Evolutionary conservation across 352 stramenopile genomes (phyloP), one percentile per base, ranked within the genome.

Genomic region (Phytopythium ostracodes): DNA sequence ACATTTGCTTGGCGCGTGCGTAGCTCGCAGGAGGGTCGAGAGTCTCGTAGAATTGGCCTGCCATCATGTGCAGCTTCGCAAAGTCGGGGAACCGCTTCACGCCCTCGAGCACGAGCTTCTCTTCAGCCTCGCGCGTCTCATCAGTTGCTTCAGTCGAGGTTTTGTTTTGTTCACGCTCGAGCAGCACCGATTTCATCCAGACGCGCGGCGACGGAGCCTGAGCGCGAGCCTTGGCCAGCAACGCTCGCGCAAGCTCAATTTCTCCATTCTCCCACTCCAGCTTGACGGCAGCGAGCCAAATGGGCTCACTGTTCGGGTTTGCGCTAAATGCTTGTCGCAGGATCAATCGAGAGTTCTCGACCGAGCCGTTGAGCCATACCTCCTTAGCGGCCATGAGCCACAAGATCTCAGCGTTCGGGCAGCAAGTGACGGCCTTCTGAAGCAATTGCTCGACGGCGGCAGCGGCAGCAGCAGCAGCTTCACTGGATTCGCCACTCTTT

Each of bases 191-290:
- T 73, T 99, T 99, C 89, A 99, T 97, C 86, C 92, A 99, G 22
- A 99, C 96, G 56, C 96, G 84, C 3, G 87, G 81, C 0, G 94
- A 98, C 24, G 91, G 86, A 4, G 93, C 95, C 62, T 94, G 77
- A 18, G 78, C 75, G 1, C 88, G 79, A 1, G 86, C 90, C 62
- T 92, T 91, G 2, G 76, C 83, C 29, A 97, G 62, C 15, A 97
- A 62, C 20, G 79, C 86, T 40, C 87, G 73, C 6, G 97, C 98
- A 15, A 97, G 75, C 53, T 98, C 91, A n/a, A 96, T 89, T 68
- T 99, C 93, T 59, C 97, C 95, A 61, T 97, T 99, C 75, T 99
- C 97, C 94, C 96, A 99, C 76, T 99, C 97, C 2, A 99, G 77
- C 71, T 99, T 99, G 18, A 99, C 89, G 10, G 96, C 96, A 7